Base-by-base conservation (phyloP, 805 yeast species). In the Komagataella phaffii region DNA sequence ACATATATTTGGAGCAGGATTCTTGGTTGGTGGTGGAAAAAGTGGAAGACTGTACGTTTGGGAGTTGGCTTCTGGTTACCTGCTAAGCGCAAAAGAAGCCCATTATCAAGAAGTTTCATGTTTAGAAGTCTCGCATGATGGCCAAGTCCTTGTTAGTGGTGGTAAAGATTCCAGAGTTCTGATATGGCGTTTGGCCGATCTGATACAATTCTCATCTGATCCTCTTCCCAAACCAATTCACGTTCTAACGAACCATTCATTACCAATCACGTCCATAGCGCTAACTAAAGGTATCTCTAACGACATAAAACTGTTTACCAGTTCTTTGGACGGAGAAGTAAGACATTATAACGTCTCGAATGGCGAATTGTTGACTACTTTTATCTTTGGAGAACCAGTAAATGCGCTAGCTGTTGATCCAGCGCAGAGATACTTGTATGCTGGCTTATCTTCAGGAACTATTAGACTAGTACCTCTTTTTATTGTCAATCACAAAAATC, bases 11-110 rank as follows among this genome's bases (percentile, higher is more conserved):
- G 21, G 44, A 57, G 50, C 21, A 6, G 50, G 85, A 75, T 61
- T 86, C 45, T 64, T 93, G 23, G 83, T 80, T 6, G 95, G 84
- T 47, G 89, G 91, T 54, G 74, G 93, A 51, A 62, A 71, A 53
- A 61, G 83, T n/a, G 98, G 98, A 10, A 77, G 81, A 56, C 55
- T 93, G 14, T 85, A 85, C 61, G 64, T 90, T 1, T 91, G 98
- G 98, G 96, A 88, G 58, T 61, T 90, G 50, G 65, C 74, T 7
- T 83, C 93, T 1, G 98, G 98, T 0, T 66, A 78, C 21, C 71
- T 93, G 48, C 60, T 90, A 21, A 71, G 77, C 48, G 95, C 80
- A 3, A 80, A 79, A 60, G 90, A 86, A 50, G 83, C 88, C 0
- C 98, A 91, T 67, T 91, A 88, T 64, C 97, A 91, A 66, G 71